phyloP scores from a whole-genome alignment of 1,284 basidiomycete species.

The Marasmius oreades region DNA sequence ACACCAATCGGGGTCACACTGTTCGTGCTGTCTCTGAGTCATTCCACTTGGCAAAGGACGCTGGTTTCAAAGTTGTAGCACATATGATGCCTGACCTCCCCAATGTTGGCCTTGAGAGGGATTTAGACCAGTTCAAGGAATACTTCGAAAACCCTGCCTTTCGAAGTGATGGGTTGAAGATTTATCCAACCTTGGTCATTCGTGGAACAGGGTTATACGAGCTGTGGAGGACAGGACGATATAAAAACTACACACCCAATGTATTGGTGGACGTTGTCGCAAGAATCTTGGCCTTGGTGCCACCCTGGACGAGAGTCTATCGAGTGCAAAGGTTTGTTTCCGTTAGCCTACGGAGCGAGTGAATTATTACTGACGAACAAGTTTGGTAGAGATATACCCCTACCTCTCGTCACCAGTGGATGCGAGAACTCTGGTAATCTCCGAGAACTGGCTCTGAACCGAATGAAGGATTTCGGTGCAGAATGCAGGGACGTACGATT shows the following conservation, averaged over 20 bases:
- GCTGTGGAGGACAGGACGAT: slow-evolving; percentile 93
- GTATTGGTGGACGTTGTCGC: slow-evolving; percentile 97
- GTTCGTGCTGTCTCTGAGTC: slow-evolving; percentile 97
- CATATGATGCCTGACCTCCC: slow-evolving; percentile 99
- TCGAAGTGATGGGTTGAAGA: slow-evolving; percentile 95
- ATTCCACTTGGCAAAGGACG: slow-evolving; percentile 98
- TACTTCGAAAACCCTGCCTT: slow-evolving; percentile 99
- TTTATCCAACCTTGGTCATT: slow-evolving; percentile 98
- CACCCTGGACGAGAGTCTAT: slow-evolving; percentile 99
- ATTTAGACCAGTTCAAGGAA: slow-evolving; percentile 98
- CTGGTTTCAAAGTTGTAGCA: slow-evolving; percentile 98
- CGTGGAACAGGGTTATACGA: slow-evolving; percentile 97
- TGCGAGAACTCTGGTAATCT: slow-evolving; percentile 98
- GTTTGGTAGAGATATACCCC: slow-evolving; percentile 80
- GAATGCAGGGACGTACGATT: slow-evolving; percentile 97
- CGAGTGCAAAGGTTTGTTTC: slow-evolving; percentile 82
- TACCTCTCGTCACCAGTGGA: slow-evolving; percentile 92
- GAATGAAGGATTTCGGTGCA: slow-evolving; percentile 99
- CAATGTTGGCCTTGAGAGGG: slow-evolving; percentile 95
- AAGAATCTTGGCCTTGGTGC: slow-evolving; percentile 92
- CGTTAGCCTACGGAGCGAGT: slow-evolving; percentile 5
- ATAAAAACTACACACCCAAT: slow-evolving; percentile 99
- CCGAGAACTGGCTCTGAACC: slow-evolving; percentile 91
- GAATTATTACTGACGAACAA: slow-evolving; percentile 11
- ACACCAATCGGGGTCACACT: slow-evolving; percentile 98